phyloP scores from a whole-genome alignment of 192 early-diverging fungal species.

The Kappamyces sp. region DNA sequence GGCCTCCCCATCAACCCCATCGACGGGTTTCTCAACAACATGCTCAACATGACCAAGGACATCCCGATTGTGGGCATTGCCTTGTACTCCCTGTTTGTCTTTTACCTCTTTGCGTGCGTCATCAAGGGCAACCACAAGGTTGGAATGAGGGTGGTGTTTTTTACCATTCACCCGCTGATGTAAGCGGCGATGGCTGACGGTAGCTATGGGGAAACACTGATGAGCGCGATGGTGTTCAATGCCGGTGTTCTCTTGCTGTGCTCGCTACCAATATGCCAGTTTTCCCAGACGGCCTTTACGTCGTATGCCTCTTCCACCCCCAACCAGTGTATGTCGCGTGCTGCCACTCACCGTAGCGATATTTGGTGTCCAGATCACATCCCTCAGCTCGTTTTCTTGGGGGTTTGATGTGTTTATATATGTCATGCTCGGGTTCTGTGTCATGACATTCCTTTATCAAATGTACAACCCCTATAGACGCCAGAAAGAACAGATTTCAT shows the following conservation, averaged over 20 bases:
- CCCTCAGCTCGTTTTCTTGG: slow-evolving; percentile 42
- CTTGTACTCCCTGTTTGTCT: slow-evolving; percentile 52
- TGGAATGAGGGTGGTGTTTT: slow-evolving; percentile 53
- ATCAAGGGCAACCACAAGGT: slow-evolving; percentile 51
- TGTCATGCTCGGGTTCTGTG: slow-evolving; percentile 37
- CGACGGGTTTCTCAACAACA: slow-evolving; percentile 48
- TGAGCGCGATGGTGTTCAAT: slow-evolving; percentile 58
- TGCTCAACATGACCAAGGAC: slow-evolving; percentile 34
- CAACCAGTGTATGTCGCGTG: slow-evolving; percentile 37
- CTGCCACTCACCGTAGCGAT: slow-evolving; percentile 31
- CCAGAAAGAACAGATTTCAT: slow-evolving; percentile 29
- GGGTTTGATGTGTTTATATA: slow-evolving; percentile 48
- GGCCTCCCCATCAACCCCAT: slow-evolving; percentile 26
- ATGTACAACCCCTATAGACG: slow-evolving; percentile 48
- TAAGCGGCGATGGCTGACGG: slow-evolving; percentile 11
- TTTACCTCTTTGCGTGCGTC: slow-evolving; percentile 53
- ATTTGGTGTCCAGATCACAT: slow-evolving; percentile 52
- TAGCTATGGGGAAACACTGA: slow-evolving; percentile 57
- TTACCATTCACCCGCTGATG: slow-evolving; percentile 54
- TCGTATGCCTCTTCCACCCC: slow-evolving; percentile 49
- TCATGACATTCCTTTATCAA: slow-evolving; percentile 31
- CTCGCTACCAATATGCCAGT: slow-evolving; percentile 54
- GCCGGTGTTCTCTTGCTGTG: slow-evolving; percentile 48
- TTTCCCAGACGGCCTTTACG: slow-evolving; percentile 47
- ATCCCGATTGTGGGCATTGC: slow-evolving; percentile 53